Base-by-base conservation (phyloP, 768 basidiomycete genomes). In the Pleurotus giganteus region DNA sequence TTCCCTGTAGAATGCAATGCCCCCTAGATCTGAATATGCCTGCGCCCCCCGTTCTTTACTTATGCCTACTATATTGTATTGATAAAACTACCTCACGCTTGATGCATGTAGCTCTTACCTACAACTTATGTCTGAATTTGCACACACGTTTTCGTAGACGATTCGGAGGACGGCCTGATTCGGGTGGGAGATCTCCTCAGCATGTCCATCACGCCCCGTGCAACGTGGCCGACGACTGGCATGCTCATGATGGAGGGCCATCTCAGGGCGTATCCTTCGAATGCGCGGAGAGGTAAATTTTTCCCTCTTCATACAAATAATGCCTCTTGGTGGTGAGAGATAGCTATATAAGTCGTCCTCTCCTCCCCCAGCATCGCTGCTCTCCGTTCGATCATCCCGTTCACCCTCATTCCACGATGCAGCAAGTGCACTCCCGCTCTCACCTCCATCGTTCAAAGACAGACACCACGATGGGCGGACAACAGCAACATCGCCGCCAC, bases 31-130 rank as follows among this genome's bases (percentile, higher is more conserved):
- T 51, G 49, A 36, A 36, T 51, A 39, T 51, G 49, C 34, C 34
- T 51, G 28, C 8, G 46, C 17, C 29, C 46, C 29, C 15, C 29
- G 17, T 27, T 46, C 26, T 46, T 27, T 47, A 32, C 46, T 47
- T 32, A 47, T 47, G 46, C 31, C 29, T 13, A 27, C 29, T 47
- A 15, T 31, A 47, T 28, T 47, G 46, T 47, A 47, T 47, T 47
- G 46, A 47, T 47, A 47, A 47, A 47, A 47, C 46, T 47, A 51
- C 49, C 49, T 51, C 34, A 51, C 36, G 34, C 34, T 51, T 39
- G 49, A 34, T 51, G 49, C 34, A 51, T 51, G 49, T 51, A 51
- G 49, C 49, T 37, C 31, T 51, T 51, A 51, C 49, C 49, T 51
- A 41, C 39, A 36, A 51, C 19, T 7, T 51, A n/a, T 51, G 31